A percentile compares a stretch with the other conserved stretches of the same genome.
These are phyloP conservation scores for Dendrobium chrysotoxum DNA, from an alignment of 106 monocot species.

Conservation along the genomic window DNA sequence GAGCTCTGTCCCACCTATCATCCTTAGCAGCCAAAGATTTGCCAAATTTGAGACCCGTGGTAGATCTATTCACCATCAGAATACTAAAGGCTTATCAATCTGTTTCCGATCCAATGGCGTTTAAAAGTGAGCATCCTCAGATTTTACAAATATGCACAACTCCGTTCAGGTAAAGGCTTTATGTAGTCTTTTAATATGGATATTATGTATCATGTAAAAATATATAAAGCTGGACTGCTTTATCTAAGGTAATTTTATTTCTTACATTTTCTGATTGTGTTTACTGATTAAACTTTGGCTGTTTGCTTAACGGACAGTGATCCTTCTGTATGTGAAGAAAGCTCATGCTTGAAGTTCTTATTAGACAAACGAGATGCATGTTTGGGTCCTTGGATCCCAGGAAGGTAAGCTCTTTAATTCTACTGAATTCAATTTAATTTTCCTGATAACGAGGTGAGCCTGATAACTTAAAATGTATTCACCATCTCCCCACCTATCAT, in stretches of 20 bases:
- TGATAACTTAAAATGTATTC: neutral
- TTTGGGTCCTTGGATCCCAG: conserved; percentile 94
- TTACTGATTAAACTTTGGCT: conserved; percentile 9
- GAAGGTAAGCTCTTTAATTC: conserved; percentile 50
- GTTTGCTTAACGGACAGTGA: conserved; percentile 43
- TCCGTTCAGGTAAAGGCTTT: conserved; percentile 65
- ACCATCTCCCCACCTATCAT: neutral
- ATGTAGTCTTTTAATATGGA: neutral
- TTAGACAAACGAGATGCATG: conserved; percentile 91
- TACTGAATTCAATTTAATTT: neutral
- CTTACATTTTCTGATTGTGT: conserved; percentile 1
- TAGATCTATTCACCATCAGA: conserved; percentile 73
- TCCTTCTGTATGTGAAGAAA: conserved; percentile 74
- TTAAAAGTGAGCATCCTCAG: conserved; percentile 66
- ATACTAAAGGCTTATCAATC: conserved; percentile 79
- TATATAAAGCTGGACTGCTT: neutral
- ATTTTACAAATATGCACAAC: conserved; percentile 70
- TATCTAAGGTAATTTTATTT: neutral
- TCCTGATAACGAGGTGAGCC: neutral
- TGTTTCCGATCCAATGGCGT: conserved; percentile 71
- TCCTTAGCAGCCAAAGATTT: conserved; percentile 34
- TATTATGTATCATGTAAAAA: neutral
- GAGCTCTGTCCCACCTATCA: conserved; percentile 73
- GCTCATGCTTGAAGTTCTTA: conserved; percentile 78
- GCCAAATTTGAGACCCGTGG: conserved; percentile 47